These are phyloP conservation scores for Pleurotus djamor DNA, from an alignment of 768 basidiomycete genomes.

Conservation along the genomic window DNA sequence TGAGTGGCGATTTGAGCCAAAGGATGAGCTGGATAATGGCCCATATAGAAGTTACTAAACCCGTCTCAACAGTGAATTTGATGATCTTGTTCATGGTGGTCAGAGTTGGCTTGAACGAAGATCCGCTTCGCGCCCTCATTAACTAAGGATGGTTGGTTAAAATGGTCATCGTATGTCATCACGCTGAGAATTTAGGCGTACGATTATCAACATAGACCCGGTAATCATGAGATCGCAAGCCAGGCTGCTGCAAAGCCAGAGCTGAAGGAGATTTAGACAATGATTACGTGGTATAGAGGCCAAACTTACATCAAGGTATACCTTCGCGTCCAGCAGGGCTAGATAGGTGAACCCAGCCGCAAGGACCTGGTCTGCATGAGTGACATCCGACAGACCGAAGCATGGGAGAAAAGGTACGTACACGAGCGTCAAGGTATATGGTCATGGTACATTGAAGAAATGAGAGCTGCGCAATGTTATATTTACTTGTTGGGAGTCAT, in stretches of 20 bases:
- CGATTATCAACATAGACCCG: conserved; percentile 10
- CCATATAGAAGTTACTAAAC: conserved; percentile 4
- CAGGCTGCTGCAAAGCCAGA: conserved; percentile 10
- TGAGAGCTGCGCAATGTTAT: background rate
- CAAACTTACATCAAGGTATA: background rate
- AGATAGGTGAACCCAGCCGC: background rate
- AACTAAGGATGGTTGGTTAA: background rate
- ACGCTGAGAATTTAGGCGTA: background rate
- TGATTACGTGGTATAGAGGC: background rate
- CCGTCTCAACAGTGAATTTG: conserved; percentile 10
- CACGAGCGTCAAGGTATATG: background rate
- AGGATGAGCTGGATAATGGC: background rate
- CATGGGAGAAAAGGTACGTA: background rate
- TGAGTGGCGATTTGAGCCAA: background rate
- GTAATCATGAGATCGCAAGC: conserved; percentile 11
- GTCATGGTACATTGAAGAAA: background rate
- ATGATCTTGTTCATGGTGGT: background rate
- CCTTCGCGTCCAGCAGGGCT: background rate
- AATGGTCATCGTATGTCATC: too few species aligned
- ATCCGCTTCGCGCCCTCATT: background rate
- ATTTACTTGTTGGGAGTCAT: background rate
- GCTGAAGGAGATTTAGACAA: background rate
- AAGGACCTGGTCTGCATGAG: background rate
- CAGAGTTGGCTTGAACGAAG: background rate
- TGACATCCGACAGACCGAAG: background rate